Evolutionary conservation across 2,329 filamentous ascomycete genomes (phyloP).

Genomic region (Cadophora luteo-olivacea): DNA sequence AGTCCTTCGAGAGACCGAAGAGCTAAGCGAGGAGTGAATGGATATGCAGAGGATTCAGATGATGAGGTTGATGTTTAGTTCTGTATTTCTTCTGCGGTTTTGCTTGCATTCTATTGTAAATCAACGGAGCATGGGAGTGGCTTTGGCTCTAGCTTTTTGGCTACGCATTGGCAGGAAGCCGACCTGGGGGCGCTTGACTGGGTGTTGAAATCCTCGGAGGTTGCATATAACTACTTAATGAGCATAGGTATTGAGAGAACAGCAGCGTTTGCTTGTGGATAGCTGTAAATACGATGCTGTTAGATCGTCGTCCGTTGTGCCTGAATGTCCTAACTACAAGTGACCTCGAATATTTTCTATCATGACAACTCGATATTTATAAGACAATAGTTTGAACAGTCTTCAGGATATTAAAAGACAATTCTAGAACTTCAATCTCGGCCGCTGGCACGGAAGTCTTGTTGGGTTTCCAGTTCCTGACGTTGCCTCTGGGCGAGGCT

Average conservation of each 20-base stretch:
- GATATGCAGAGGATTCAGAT: conserved; percentile 44
- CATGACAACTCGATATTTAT: background rate
- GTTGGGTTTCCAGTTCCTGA: background rate
- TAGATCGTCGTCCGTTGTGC: background rate
- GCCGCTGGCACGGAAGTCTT: too few relatives aligned
- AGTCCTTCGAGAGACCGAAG: conserved; percentile 43
- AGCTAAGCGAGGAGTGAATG: conserved; percentile 43
- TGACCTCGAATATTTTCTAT: background rate
- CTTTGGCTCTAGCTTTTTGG: conserved; percentile 17
- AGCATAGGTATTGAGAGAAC: background rate
- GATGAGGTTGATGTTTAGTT: conserved; percentile 35
- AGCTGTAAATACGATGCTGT: background rate
- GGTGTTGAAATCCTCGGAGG: background rate
- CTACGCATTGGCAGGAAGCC: conserved; percentile 14
- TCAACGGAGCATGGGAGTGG: conserved; percentile 19
- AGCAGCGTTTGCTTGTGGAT: background rate
- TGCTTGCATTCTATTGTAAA: conserved; percentile 20
- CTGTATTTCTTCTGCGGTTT: background rate
- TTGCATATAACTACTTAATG: conserved; percentile 18
- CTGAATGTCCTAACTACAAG: background rate
- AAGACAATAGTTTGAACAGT: background rate
- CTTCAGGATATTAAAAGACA: background rate
- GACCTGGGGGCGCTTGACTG: conserved; percentile 5
- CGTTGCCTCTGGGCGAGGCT: background rate
- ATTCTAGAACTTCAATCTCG: background rate